phyloP scores from a whole-genome alignment of 306 rosid genomes.

The Malus asiatica region DNA sequence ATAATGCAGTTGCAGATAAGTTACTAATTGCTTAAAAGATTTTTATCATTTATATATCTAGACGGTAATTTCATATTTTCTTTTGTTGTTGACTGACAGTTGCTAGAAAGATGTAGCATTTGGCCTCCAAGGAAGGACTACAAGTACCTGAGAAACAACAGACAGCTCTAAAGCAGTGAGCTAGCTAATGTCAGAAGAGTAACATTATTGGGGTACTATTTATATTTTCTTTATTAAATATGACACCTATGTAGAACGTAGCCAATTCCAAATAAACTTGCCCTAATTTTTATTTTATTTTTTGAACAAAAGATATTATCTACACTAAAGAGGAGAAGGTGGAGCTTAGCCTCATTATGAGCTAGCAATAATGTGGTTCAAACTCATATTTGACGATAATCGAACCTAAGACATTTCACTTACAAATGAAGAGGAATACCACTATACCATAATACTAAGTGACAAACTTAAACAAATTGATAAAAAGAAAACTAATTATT shows the following conservation, averaged over 20 bases:
- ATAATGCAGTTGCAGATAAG: background rate
- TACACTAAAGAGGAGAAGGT: fast-evolving
- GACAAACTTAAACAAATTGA: background rate
- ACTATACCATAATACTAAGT: too few species aligned
- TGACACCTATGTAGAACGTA: background rate
- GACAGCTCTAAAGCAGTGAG: background rate
- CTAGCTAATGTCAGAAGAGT: background rate
- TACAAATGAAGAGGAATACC: too few species aligned
- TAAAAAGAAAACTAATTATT: background rate
- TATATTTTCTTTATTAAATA: background rate
- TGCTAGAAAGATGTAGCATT: background rate
- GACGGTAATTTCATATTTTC: background rate
- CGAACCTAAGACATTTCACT: too few species aligned
- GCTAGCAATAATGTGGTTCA: too few species aligned
- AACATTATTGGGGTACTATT: background rate
- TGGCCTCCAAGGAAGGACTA: background rate
- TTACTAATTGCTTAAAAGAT: too few species aligned
- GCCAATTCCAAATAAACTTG: background rate
- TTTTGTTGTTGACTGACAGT: conserved; percentile 4
- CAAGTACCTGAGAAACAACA: background rate
- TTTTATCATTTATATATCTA: background rate
- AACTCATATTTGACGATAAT: fast-evolving
- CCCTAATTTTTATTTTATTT: background rate
- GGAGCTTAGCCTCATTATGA: fast-evolving
- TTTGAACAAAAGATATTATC: too few species aligned